Evolutionary conservation across 2,329 filamentous ascomycete genomes (phyloP).

Genomic region (Trichoderma aggressivum): DNA sequence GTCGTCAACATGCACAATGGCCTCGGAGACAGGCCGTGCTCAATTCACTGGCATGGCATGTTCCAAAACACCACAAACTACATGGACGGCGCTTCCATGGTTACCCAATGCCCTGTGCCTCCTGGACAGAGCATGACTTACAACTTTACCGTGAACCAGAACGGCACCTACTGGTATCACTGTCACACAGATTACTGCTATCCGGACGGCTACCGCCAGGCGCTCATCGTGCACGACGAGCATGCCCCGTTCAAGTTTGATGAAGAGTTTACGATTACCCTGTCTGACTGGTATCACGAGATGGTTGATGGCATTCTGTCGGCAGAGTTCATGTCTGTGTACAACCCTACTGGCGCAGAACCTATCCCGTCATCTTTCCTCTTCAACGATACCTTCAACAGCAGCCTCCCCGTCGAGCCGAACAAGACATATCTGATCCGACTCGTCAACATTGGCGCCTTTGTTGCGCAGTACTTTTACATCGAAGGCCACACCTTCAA

Average conservation of each 20-base stretch:
- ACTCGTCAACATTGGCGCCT: constrained; percentile 52
- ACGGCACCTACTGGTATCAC: constrained; percentile 63
- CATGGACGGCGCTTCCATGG: constrained; percentile 58
- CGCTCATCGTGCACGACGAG: constrained; percentile 54
- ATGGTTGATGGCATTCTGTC: constrained; percentile 38
- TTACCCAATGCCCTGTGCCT: constrained; percentile 56
- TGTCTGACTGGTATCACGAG: constrained; percentile 61
- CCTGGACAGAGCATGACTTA: constrained; percentile 54
- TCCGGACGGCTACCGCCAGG: constrained; percentile 37
- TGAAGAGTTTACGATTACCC: constrained; percentile 52
- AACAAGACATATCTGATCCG: constrained; percentile 52
- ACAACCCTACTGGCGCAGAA: constrained; percentile 50
- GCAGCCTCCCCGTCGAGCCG: constrained; percentile 32
- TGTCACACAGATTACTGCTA: constrained; percentile 39
- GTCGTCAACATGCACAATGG: constrained; percentile 48
- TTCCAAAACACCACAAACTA: constrained; percentile 54
- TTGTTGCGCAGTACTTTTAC: constrained; percentile 46
- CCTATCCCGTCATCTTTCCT: constrained; percentile 53
- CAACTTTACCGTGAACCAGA: constrained; percentile 54
- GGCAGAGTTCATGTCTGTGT: constrained; percentile 31
- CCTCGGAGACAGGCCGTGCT: constrained; percentile 47
- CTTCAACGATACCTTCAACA: constrained; percentile 48
- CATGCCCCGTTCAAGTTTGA: constrained; percentile 50
- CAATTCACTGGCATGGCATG: constrained; percentile 60
- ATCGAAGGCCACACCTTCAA: constrained; percentile 41